A percentile compares a stretch with the other conserved stretches of the same genome.
These are phyloP conservation scores for Gossypium trilobum DNA, from an alignment of 441 rosid genomes.

Conservation along the genomic window DNA sequence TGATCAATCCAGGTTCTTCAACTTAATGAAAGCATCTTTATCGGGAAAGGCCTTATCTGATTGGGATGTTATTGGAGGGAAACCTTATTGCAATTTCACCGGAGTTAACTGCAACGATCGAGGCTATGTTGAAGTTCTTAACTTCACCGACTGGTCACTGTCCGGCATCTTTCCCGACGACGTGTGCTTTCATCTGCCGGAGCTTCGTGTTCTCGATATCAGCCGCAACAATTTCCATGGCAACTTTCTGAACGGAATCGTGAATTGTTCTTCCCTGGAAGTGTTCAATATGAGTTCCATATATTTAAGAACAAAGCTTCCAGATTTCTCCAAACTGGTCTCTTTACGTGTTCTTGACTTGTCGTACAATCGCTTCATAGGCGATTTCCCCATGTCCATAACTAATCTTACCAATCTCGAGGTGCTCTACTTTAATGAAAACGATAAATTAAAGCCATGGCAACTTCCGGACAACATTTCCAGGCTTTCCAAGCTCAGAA, in stretches of 20 bases:
- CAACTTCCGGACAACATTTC: constrained; percentile 56
- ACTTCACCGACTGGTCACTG: constrained; percentile 49
- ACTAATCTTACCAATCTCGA: constrained; percentile 61
- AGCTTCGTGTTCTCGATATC: constrained; percentile 54
- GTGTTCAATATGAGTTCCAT: constrained; percentile 50
- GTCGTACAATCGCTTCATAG: constrained; percentile 67
- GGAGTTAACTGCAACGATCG: constrained; percentile 55
- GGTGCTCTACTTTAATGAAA: constrained; percentile 67
- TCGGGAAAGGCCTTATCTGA: constrained; percentile 46
- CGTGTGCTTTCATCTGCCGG: constrained; percentile 61
- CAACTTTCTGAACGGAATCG: constrained; percentile 40
- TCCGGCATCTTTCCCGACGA: constrained; percentile 55
- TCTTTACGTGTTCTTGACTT: constrained; percentile 58
- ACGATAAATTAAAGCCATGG: constrained; percentile 46
- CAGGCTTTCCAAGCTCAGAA: constrained; percentile 47
- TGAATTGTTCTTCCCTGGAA: constrained; percentile 63
- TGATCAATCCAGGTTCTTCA: constrained; percentile 55
- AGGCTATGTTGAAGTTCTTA: constrained; percentile 52
- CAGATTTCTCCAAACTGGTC: constrained; percentile 61
- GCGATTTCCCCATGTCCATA: constrained; percentile 67
- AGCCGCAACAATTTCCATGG: constrained; percentile 48
- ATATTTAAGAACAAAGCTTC: constrained; percentile 40
- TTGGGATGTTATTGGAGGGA: constrained; percentile 45
- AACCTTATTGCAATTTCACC: constrained; percentile 48
- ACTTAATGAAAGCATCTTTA: constrained; percentile 46